Conservation (phyloP, 352 stramenopile species). For the Phytophthora brassicae region DNA sequence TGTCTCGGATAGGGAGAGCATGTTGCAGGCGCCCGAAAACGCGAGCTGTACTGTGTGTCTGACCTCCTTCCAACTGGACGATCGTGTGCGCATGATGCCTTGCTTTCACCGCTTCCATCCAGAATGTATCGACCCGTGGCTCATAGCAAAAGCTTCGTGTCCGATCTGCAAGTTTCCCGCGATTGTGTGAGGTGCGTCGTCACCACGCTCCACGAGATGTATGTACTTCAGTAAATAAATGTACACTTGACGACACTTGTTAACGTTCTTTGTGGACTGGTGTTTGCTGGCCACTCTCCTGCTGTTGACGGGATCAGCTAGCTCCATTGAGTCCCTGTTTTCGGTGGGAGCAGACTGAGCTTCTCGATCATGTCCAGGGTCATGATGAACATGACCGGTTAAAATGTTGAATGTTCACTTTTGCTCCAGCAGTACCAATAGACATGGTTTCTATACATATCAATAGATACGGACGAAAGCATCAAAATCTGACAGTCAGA, state of each 20-base stretch:
- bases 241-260: neutral
- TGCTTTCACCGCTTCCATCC: slow-evolving; percentile 85
- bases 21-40: slow-evolving; percentile 56
- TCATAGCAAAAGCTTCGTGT: slow-evolving; percentile 66
- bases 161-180: slow-evolving; percentile 81
- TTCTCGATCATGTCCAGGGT: too few relatives aligned
- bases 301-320: too few relatives aligned
- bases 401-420: too few relatives aligned
- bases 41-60: slow-evolving; percentile 71
- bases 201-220: neutral
- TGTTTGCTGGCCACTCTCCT: neutral
- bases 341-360: too few relatives aligned
- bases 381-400: too few relatives aligned
- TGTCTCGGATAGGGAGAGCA: slow-evolving; percentile 46
- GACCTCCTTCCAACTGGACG: slow-evolving; percentile 41
- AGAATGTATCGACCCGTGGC: slow-evolving; percentile 76
- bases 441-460: too few relatives aligned
- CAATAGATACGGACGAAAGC: too few relatives aligned
- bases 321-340: too few relatives aligned
- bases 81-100: slow-evolving; percentile 59
- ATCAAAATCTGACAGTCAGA: too few relatives aligned
- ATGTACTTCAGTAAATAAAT: slow-evolving; percentile 12
- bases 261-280: too few relatives aligned
- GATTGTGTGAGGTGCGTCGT: slow-evolving; percentile 36
- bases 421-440: too few relatives aligned